Evolutionary conservation across 2,329 filamentous ascomycete species (phyloP), one percentile per base, ranked within the genome.

Genomic region (Acrodontium crateriforme): DNA sequence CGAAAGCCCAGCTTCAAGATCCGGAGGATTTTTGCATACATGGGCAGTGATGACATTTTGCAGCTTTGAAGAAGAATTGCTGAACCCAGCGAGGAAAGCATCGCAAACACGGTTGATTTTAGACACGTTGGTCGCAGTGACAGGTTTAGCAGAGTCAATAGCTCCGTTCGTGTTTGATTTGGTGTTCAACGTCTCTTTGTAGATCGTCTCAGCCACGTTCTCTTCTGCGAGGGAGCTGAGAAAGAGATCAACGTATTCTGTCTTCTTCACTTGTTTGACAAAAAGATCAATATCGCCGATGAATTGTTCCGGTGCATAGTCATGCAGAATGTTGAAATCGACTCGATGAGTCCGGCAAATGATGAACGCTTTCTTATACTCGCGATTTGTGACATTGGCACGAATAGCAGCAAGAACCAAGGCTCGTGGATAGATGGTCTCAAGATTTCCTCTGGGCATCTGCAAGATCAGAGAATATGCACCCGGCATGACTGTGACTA

Each of bases 271-370:
- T 51, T 98, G 85, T 11, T 83, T 74, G 17, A 95, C 63, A 46
- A 98, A 92, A 1, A 80, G 54, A 1, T 66, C 63, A 8, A 93
- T 69, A 39, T 75, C 80, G 3, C 67, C 60, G 50, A 94, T 66
- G 49, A 98, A 94, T 41, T 91, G 80, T 19, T 74, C 66, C 0
- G 87, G 83, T n/a, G 74, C 74, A 55, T 95, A 82, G 47, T 98
- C 89, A 47, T 92, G 87, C 2, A 98, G 62, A 36, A 98, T 87
- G 47, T 98, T 98, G 78, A 95, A 85, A 47, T 98, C 89, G 1
- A 98, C 89, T 41, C 91, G 73, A 51, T 98, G 91, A 13, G 76
- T 87, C 27, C 89, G 74, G 50, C 89, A 95, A 37, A 83, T 77
- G 13, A 79, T 62, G 50, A 94, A 98, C 0, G 89, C 89, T 28